A percentile compares a stretch with the other conserved stretches of the same genome.
phyloP scores from a whole-genome alignment of 805 yeast species.

The Saccharomycopsis synnaedendra region DNA sequence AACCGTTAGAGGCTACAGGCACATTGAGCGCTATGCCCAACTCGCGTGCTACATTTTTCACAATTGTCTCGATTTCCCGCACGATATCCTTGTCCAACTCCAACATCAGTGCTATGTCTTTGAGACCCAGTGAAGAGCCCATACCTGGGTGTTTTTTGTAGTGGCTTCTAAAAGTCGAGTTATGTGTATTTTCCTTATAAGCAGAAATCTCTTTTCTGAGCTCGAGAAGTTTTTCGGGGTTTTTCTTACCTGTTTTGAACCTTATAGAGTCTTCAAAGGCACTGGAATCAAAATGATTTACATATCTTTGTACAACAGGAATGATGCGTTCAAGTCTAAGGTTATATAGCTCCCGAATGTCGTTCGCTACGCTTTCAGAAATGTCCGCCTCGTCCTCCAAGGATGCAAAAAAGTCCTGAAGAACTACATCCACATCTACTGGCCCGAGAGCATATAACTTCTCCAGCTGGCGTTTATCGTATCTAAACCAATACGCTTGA shows the following conservation, averaged over 20 bases:
- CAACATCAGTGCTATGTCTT: neutral
- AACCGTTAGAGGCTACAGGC: neutral
- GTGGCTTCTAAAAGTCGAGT: neutral
- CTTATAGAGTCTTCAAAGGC: neutral
- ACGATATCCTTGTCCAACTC: conserved; percentile 5
- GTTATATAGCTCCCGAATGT: conserved; percentile 3
- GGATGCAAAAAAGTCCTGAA: neutral
- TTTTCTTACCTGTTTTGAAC: too few species aligned
- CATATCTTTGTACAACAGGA: neutral
- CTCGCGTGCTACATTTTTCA: conserved; percentile 5
- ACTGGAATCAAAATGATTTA: neutral
- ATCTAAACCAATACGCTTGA: conserved; percentile 5
- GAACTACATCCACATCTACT: conserved; percentile 1
- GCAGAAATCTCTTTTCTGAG: neutral
- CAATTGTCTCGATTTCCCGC: conserved; percentile 6
- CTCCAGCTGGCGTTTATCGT: conserved; percentile 1
- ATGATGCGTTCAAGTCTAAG: conserved; percentile 3
- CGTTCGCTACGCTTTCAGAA: neutral
- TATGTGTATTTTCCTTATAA: neutral
- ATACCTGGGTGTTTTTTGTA: neutral
- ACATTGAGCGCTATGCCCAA: conserved; percentile 6
- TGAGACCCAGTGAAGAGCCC: neutral
- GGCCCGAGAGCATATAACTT: conserved; percentile 7
- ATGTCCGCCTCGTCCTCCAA: neutral
- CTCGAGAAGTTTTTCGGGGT: too few species aligned